Percentiles rank a stretch among this genome's conserved stretches.
Conservation (phyloP, 331 rosid genomes). For the Cydonia oblonga region DNA sequence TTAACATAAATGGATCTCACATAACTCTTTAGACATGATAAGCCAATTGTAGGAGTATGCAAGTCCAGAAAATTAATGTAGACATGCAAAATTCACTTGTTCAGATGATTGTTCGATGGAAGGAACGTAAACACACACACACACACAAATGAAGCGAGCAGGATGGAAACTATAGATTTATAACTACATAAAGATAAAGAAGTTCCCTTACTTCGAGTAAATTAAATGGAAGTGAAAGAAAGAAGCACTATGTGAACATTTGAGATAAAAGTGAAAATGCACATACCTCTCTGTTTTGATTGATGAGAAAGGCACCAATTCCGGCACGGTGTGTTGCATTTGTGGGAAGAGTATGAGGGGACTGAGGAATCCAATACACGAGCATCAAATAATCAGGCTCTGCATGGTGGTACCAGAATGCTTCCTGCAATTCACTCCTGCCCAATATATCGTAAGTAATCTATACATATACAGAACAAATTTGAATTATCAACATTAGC, state of each 20-base stretch:
- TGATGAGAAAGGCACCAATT: constrained; percentile 56
- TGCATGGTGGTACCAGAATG: constrained; percentile 86
- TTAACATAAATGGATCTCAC: not conserved
- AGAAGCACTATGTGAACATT: not conserved
- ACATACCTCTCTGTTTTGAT: constrained; percentile 59
- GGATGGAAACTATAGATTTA: not conserved
- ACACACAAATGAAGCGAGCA: not conserved
- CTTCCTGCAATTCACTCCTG: constrained; percentile 39
- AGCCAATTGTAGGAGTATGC: not conserved
- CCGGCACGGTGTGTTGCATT: constrained; percentile 76
- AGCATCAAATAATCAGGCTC: constrained; percentile 79
- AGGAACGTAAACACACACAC: not conserved
- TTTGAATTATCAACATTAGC: not conserved
- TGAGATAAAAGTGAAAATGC: not conserved
- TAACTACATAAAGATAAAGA: not conserved
- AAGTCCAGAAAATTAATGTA: not conserved
- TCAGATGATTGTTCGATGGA: not conserved
- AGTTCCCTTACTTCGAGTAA: not conserved
- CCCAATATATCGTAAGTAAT: not conserved
- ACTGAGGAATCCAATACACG: constrained; percentile 63
- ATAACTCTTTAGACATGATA: not conserved
- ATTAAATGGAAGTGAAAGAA: too few relatives aligned
- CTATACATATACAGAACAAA: not conserved
- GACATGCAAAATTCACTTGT: not conserved
- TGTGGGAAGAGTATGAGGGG: constrained; percentile 46